Evolutionary conservation across 2,329 filamentous ascomycete genomes (phyloP).

Genomic region (Tetracladium maxilliforme): DNA sequence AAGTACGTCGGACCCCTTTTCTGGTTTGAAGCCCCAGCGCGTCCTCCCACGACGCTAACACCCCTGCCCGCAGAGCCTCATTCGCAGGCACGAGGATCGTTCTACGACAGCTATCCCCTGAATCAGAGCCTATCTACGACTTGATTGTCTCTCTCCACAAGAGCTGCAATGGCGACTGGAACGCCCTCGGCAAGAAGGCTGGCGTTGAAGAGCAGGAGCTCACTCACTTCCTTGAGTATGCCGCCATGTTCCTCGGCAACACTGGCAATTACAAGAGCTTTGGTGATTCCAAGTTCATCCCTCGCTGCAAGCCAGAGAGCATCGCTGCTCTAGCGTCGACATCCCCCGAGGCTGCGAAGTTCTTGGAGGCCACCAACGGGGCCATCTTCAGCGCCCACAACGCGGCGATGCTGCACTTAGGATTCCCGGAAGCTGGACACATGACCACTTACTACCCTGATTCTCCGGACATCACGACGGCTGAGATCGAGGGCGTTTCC

Average conservation of each 20-base stretch:
- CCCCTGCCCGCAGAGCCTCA: conserved; percentile 39
- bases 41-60: no score
- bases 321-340: conserved; percentile 50
- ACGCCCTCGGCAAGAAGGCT: conserved; percentile 46
- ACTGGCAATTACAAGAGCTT: conserved; percentile 75
- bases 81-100: conserved; percentile 66
- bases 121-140: conserved; percentile 70
- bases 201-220: conserved; percentile 49
- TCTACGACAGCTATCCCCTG: conserved; percentile 68
- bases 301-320: conserved; percentile 47
- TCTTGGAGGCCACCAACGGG: conserved; percentile 54
- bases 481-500: conserved; percentile 60
- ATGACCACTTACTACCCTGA: conserved; percentile 75
- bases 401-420: conserved; percentile 56
- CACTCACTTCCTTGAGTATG: conserved; percentile 59
- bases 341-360: conserved; percentile 42
- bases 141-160: conserved; percentile 63
- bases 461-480: conserved; percentile 57
- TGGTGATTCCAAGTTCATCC: conserved; percentile 73
- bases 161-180: conserved; percentile 55
- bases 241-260: conserved; percentile 67
- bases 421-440: conserved; percentile 60
- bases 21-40: conserved; percentile 1
- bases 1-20: conserved; percentile 32
- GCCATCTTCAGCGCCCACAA: conserved; percentile 57